These are phyloP conservation scores for Actinomortierella ambigua DNA, from an alignment of 371 early-diverging fungal genomes.

Conservation along the genomic window DNA sequence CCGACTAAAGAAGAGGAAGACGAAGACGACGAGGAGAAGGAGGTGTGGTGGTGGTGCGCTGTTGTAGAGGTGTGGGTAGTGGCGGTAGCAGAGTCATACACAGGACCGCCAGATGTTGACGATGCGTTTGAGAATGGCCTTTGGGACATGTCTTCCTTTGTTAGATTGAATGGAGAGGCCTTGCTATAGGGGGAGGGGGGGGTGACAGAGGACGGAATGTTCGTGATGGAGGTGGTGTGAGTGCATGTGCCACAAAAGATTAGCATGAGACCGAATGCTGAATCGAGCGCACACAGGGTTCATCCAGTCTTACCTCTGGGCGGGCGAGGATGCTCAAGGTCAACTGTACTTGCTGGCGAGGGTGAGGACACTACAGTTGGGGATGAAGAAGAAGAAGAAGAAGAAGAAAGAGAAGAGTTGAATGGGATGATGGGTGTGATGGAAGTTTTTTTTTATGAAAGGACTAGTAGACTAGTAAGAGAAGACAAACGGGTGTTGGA, in stretches of 20 bases:
- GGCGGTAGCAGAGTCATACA: too few relatives aligned
- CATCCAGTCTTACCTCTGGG: neutral
- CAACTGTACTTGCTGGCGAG: neutral
- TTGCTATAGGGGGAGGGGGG: neutral
- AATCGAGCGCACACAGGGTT: constrained; percentile 1
- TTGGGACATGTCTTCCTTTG: constrained; percentile 24
- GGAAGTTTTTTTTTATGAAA: too few relatives aligned
- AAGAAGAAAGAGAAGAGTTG: constrained; percentile 5
- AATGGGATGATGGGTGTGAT: too few relatives aligned
- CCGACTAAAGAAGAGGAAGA: constrained; percentile 5
- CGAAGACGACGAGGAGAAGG: too few relatives aligned
- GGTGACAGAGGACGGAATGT: neutral
- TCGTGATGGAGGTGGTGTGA: neutral
- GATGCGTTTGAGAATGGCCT: constrained; percentile 14
- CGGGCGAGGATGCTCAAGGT: neutral
- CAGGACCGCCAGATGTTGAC: too few relatives aligned
- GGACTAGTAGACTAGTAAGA: too few relatives aligned
- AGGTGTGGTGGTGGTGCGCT: too few relatives aligned
- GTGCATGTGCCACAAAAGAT: neutral
- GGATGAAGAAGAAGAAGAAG: neutral
- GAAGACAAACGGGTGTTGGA: neutral
- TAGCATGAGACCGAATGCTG: neutral
- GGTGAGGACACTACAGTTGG: neutral
- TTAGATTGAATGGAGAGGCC: neutral
- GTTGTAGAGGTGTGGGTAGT: too few relatives aligned